These are phyloP conservation scores for Dactylonectria macrodidyma DNA, from an alignment of 2,329 filamentous ascomycete species.

Conservation along the genomic window DNA sequence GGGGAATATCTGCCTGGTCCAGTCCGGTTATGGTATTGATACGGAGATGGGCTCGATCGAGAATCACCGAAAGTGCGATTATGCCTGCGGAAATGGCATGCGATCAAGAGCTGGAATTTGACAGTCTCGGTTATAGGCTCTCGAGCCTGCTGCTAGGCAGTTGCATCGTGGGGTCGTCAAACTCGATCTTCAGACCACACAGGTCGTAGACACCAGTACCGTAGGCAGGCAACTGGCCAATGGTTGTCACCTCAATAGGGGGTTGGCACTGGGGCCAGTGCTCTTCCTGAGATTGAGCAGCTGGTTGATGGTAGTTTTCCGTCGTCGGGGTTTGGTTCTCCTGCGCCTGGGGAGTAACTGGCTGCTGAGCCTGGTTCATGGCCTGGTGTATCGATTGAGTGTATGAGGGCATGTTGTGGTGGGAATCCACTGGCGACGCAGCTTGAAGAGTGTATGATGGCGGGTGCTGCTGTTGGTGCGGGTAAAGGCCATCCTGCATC, in stretches of 20 bases:
- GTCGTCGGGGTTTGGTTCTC: slow-evolving; percentile 41
- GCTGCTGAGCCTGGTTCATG: slow-evolving; percentile 52
- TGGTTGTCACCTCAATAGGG: slow-evolving; percentile 70
- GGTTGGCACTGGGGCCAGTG: slow-evolving; percentile 73
- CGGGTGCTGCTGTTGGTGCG: slow-evolving; percentile 65
- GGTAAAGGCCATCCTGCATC: slow-evolving; percentile 70
- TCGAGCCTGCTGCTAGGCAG: slow-evolving; percentile 73
- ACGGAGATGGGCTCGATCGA: slow-evolving; percentile 39
- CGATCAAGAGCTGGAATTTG: slow-evolving; percentile 23
- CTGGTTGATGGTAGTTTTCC: slow-evolving; percentile 55
- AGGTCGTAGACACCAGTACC: slow-evolving; percentile 66
- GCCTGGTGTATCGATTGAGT: slow-evolving; percentile 59
- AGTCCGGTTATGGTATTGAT: slow-evolving; percentile 45
- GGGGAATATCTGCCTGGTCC: slow-evolving; percentile 39
- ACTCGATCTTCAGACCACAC: slow-evolving; percentile 71
- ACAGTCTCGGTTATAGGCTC: slow-evolving; percentile 60
- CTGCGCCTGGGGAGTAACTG: slow-evolving; percentile 54
- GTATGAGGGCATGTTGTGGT: slow-evolving; percentile 59
- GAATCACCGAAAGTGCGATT: not conserved
- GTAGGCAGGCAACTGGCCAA: slow-evolving; percentile 66
- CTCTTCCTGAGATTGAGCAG: slow-evolving; percentile 60
- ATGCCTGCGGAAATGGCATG: slow-evolving; percentile 6
- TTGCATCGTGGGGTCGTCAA: slow-evolving; percentile 70
- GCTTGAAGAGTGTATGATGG: slow-evolving; percentile 65
- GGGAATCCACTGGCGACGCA: slow-evolving; percentile 63